Conservation (phyloP, 225 moss, liverwort and hornwort genomes). For the Antitrichia curtipendula region DNA sequence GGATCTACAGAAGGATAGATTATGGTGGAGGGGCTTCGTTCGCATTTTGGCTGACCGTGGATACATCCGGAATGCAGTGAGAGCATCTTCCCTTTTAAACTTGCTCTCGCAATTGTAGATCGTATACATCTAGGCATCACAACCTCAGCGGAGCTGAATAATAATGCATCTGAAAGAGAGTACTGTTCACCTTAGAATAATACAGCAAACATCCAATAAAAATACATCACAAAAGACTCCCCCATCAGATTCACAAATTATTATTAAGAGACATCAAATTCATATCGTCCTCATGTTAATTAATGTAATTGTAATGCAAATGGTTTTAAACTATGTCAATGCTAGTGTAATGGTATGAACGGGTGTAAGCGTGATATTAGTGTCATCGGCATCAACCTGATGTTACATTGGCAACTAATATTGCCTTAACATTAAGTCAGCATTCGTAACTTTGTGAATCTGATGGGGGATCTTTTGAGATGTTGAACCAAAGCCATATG, state of each 20-base stretch:
- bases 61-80: conserved; percentile 25
- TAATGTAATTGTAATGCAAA: not conserved
- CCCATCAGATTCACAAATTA: not conserved
- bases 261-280: not conserved
- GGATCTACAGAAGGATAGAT: conserved; percentile 25
- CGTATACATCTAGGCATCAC: not conserved
- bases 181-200: not conserved
- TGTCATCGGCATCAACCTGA: not conserved
- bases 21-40: conserved; percentile 65
- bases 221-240: not conserved
- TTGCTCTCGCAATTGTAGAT: not conserved
- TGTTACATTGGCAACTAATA: not conserved
- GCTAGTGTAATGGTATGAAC: not conserved
- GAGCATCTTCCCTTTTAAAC: not conserved
- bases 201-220: not conserved
- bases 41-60: conserved; percentile 40
- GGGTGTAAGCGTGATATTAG: not conserved
- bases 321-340: not conserved
- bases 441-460: not conserved
- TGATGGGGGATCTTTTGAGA: not conserved
- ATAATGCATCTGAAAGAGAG: not conserved
- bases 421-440: not conserved
- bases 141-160: not conserved
- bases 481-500: not conserved
- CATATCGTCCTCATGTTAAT: not conserved